These are phyloP conservation scores for Termitomyces sp. DNA, from an alignment of 768 basidiomycete species.

Conservation along the genomic window DNA sequence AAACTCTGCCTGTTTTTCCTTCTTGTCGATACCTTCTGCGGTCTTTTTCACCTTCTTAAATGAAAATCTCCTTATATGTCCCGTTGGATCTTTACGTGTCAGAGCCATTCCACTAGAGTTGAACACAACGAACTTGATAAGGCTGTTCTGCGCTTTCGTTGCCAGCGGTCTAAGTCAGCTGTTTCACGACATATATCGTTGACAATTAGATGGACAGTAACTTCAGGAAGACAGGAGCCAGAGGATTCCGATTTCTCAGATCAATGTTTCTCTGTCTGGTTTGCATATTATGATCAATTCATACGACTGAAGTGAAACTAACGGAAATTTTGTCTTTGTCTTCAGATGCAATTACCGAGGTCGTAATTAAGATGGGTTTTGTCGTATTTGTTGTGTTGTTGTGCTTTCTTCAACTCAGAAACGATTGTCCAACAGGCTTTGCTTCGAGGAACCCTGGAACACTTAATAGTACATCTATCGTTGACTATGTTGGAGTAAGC, in stretches of 20 bases:
- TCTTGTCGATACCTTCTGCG: conserved; percentile 84
- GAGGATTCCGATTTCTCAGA: conserved; percentile 1
- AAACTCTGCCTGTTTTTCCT: conserved; percentile 73
- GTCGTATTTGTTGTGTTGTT: not conserved
- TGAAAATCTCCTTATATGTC: conserved; percentile 74
- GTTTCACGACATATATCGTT: conserved; percentile 70
- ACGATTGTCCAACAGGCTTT: not conserved
- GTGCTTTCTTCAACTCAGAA: not conserved
- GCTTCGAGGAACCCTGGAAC: not conserved
- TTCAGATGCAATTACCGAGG: no score
- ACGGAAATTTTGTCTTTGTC: no score
- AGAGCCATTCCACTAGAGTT: conserved; percentile 46
- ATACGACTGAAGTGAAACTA: no score
- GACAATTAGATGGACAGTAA: not conserved
- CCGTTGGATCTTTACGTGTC: conserved; percentile 61
- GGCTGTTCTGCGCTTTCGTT: conserved; percentile 68
- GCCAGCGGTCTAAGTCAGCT: conserved; percentile 69
- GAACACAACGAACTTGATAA: conserved; percentile 81
- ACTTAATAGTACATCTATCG: not conserved
- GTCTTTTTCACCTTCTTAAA: conserved; percentile 93
- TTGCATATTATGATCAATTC: not conserved
- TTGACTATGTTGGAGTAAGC: not conserved
- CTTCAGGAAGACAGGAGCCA: not conserved
- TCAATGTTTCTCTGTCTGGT: not conserved
- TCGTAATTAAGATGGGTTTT: not conserved